Conservation (phyloP, 148 eudicot genomes). For the Rheum nobile region DNA sequence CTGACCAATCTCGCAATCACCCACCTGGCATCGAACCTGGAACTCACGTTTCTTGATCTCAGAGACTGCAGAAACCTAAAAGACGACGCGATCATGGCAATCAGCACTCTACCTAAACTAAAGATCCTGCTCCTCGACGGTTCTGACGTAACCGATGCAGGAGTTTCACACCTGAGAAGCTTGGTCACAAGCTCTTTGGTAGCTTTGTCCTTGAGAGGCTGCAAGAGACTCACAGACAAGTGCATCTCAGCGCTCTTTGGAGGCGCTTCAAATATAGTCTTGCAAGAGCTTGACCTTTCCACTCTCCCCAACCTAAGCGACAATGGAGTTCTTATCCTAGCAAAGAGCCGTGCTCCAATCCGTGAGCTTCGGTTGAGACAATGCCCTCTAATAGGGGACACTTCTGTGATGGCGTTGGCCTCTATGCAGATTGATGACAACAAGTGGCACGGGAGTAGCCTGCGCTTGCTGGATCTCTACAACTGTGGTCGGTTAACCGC, state of each 20-base stretch:
- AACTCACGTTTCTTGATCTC: slow-evolving; percentile 66
- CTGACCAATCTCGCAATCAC: slow-evolving; percentile 57
- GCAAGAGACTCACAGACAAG: slow-evolving; percentile 85
- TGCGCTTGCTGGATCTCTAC: slow-evolving; percentile 70
- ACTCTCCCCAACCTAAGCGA: slow-evolving; percentile 78
- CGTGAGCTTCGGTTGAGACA: slow-evolving; percentile 81
- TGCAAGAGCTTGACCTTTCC: slow-evolving; percentile 80
- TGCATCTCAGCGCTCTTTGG: slow-evolving; percentile 60
- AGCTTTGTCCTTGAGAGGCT: slow-evolving; percentile 71
- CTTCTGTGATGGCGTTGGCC: slow-evolving; percentile 82
- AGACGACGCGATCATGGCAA: slow-evolving; percentile 67
- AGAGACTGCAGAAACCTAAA: slow-evolving; percentile 87
- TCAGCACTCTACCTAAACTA: slow-evolving; percentile 45
- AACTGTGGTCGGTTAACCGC: slow-evolving; percentile 84
- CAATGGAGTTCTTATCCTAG: slow-evolving; percentile 62
- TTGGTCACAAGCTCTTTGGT: slow-evolving; percentile 38
- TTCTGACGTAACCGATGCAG: slow-evolving; percentile 66
- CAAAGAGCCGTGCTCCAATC: slow-evolving; percentile 52
- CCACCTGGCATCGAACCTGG: slow-evolving; percentile 52
- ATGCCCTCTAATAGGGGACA: slow-evolving; percentile 81
- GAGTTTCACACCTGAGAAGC: slow-evolving; percentile 49
- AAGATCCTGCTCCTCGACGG: slow-evolving; percentile 67
- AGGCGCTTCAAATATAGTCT: slow-evolving; percentile 32
- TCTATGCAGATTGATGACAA: slow-evolving; percentile 75
- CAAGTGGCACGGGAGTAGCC: slow-evolving; percentile 54